Conservation (phyloP, 345 rosid genomes). For the Linum tenue region DNA sequence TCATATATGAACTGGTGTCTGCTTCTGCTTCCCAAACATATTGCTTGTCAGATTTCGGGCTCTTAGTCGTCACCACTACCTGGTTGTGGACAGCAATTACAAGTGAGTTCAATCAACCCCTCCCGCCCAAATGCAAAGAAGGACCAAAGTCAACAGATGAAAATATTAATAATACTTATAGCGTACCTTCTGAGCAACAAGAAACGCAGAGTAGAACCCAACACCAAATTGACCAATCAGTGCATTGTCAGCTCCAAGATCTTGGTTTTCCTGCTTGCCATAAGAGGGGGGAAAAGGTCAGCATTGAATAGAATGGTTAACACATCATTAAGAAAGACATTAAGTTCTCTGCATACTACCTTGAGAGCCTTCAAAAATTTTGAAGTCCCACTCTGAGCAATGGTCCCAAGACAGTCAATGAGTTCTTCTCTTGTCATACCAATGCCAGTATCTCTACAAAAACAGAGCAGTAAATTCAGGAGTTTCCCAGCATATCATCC, state of each 20-base stretch:
- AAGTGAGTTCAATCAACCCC: conserved; percentile 9
- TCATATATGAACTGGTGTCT: conserved; percentile 78
- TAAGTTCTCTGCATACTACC: conserved; percentile 26
- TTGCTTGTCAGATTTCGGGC: conserved; percentile 92
- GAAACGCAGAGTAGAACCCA: conserved; percentile 96
- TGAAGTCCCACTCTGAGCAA: conserved; percentile 98
- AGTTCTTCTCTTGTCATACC: conserved; percentile 99
- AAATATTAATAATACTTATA: conserved; percentile 2
- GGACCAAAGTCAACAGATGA: neutral
- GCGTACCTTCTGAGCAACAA: conserved; percentile 88
- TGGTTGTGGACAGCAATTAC: conserved; percentile 18
- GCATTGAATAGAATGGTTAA: neutral
- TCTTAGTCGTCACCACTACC: conserved; percentile 92
- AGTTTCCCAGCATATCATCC: neutral
- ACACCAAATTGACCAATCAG: conserved; percentile 99
- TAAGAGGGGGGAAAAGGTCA: conserved; percentile 3
- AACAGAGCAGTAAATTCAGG: conserved; percentile 3
- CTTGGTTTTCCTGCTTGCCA: conserved; percentile 65
- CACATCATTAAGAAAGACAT: no score
- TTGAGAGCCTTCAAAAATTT: conserved; percentile 85
- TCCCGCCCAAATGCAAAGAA: neutral
- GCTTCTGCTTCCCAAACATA: conserved; percentile 91
- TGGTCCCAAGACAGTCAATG: conserved; percentile 96
- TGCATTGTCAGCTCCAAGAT: conserved; percentile 75
- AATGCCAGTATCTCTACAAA: conserved; percentile 83